These are phyloP conservation scores for Monosporascus sp. DNA, from an alignment of 2,329 filamentous ascomycete species.

Conservation along the genomic window DNA sequence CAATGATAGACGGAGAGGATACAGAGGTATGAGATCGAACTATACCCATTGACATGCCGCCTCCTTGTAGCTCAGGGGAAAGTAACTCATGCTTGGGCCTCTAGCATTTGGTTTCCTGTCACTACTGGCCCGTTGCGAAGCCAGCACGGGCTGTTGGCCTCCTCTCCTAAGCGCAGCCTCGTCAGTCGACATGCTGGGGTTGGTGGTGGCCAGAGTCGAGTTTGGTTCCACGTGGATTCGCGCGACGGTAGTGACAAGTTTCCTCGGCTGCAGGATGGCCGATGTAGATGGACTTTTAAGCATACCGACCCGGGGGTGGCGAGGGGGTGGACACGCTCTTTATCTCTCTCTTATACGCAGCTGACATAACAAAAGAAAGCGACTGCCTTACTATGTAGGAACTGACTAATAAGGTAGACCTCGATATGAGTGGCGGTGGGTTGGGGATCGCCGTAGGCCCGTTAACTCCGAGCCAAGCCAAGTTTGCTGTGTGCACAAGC, in stretches of 20 bases:
- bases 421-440: conserved; percentile 1
- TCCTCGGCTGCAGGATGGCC: conserved; percentile 36
- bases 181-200: conserved; percentile 21
- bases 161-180: conserved; percentile 23
- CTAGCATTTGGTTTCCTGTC: conserved; percentile 18
- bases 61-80: conserved; percentile 87
- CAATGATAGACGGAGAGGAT: conserved; percentile 7
- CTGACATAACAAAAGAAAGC: neutral
- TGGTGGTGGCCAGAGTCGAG: conserved; percentile 4
- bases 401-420: neutral
- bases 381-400: too few species aligned
- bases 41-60: conserved; percentile 86
- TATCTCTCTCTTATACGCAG: conserved; percentile 15
- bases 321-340: conserved; percentile 19
- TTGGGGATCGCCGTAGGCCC: neutral
- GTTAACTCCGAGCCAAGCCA: neutral
- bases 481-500: neutral
- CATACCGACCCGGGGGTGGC: conserved; percentile 35
- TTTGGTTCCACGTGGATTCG: conserved; percentile 20
- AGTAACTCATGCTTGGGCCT: conserved; percentile 45
- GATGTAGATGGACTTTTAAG: conserved; percentile 37
- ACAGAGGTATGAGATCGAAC: conserved; percentile 13
- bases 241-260: conserved; percentile 28
- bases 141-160: conserved; percentile 40
- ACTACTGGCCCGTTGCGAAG: conserved; percentile 39